Evolutionary conservation across 1,284 basidiomycete species (phyloP), one percentile per base, ranked within the genome.

Genomic region (Leccinum solheimii): DNA sequence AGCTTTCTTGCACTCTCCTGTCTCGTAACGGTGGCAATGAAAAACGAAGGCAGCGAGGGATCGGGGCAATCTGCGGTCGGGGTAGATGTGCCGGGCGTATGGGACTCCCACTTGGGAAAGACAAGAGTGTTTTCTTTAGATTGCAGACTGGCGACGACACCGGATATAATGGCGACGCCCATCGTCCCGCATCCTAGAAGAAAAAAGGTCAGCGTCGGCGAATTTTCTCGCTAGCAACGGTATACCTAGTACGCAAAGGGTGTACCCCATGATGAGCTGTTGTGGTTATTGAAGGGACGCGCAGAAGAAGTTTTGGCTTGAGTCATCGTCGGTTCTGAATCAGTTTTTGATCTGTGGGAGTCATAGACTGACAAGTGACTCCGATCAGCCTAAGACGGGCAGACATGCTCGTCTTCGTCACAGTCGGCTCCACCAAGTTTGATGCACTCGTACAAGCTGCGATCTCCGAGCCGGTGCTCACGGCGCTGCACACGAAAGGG

Each of bases 81-180:
- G 0, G 94, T 95, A 49, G 88, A 79, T 19, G 92, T 95, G 13
- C 94, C 93, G 8, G 90, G 86, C 0, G 90, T 92, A 74, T 94
- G 91, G 11, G 89, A 89, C 75, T 92, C 90, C 91, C 90, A 92
- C 75, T 89, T 89, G 43, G 68, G 75, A 49, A 66, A 62, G 62
- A 67, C 66, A 36, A 57, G 70, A 48, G 64, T 75, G 58, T 68
- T 74, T 61, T 80, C 69, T 68, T 79, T 80, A 10, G 81, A 75
- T 64, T 88, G 81, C 54, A 93, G 82, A 73, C 90, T 89, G 64
- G 88, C 85, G 55, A 96, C 79, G 45, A 97, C 88, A 58, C 95
- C 97, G 30, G 96, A 97, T 54, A 97, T 86, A 74, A 99, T 86
- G 62, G 97, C 95, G 66, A 98, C 80, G 61, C 97, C 97, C 97